Evolutionary conservation across 2,329 filamentous ascomycete species (phyloP), one percentile per base, ranked within the genome.

Genomic region (Nemania sp.): DNA sequence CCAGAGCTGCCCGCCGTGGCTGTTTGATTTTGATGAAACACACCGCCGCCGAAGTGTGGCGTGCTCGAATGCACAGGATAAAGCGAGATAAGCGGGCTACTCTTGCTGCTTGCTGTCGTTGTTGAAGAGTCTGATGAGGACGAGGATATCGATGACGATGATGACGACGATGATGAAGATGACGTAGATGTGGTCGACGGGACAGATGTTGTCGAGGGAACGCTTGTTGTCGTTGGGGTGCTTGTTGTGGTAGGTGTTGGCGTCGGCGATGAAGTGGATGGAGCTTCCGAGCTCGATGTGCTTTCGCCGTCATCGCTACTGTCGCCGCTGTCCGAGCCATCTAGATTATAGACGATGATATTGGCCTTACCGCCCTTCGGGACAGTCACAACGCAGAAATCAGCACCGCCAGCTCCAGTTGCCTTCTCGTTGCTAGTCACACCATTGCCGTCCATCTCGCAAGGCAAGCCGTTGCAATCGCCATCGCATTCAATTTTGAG

Each of bases 321-420:
- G 24, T 61, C 64, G 11, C 63, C 64, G n/a, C 71, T 69, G 34
- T 64, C 70, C 4, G 74, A 75, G 34, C 76, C 76, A 54, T 79
- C 76, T 12, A 75, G 65, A 61, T 72, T 75, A 64, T 75, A 82
- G 33, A 89, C 81, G 22, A 90, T 81, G 59, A 92, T 83, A 64
- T 83, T 83, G 37, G 88, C 89, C 49, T 78, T 83, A 42, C 73
- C 71, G 22, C 89, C 89, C 62, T 81, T 80, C 37, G 84, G 77
- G 14, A 91, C 84, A 12, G 89, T 92, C 11, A 89, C 89, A 42
- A 91, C 88, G 64, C 89, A 93, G 72, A 90, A 92, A 36, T 77
- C 75, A 15, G 84, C 81, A 62, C 81, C 84, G 24, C 88, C 88
- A 14, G 88, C 89, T 45, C 89, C 88, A 14, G 73, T 72, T 33